Conservation (phyloP, 768 basidiomycete species). For the Paxillus involutus region DNA sequence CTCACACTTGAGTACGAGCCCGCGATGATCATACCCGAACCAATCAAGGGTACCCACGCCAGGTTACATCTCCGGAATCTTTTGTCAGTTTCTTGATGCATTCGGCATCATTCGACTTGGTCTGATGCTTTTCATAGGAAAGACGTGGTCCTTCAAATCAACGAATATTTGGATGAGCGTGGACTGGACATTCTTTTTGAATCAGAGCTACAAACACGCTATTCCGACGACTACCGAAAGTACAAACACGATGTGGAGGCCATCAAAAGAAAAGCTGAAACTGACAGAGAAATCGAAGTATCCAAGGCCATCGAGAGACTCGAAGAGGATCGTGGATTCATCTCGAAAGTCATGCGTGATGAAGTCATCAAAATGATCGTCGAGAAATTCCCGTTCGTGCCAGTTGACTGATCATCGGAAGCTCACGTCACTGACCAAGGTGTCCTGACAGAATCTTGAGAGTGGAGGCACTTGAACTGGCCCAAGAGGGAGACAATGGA, state of each 20-base stretch:
- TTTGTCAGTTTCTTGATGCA: background rate
- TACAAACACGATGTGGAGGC: background rate
- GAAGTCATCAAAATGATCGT: background rate
- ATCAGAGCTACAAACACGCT: background rate
- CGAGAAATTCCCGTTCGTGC: background rate
- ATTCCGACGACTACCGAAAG: background rate
- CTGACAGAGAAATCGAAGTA: background rate
- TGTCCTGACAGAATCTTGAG: background rate
- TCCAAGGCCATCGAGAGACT: background rate
- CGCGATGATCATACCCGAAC: background rate
- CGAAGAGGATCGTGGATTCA: background rate
- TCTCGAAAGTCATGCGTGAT: background rate
- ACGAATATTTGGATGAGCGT: constrained; percentile 11
- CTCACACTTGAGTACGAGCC: constrained; percentile 25
- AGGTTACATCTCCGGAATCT: too few species aligned
- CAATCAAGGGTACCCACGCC: background rate
- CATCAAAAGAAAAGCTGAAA: background rate
- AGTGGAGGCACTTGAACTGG: background rate
- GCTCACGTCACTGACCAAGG: background rate
- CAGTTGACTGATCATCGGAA: background rate
- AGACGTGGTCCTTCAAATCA: constrained; percentile 13
- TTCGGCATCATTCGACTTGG: too few species aligned
- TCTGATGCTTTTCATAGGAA: too few species aligned
- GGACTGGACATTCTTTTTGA: background rate
- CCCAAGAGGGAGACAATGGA: background rate